Evolutionary conservation across 2,329 filamentous ascomycete genomes (phyloP).

Genomic region (Colletotrichum sp.): DNA sequence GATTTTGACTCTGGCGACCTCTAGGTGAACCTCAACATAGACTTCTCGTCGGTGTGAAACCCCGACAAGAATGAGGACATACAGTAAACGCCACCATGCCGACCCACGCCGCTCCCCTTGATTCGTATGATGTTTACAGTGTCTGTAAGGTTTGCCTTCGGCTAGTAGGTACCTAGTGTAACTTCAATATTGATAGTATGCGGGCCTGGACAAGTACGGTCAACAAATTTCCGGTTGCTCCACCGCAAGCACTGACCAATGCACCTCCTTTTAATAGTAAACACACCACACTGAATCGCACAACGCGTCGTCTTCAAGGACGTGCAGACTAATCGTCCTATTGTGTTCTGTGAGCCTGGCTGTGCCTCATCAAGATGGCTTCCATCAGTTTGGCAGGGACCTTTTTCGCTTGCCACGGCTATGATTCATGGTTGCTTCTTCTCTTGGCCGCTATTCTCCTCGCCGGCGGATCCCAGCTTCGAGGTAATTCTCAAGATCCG

Average conservation of each 20-base stretch:
- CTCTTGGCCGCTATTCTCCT: not conserved
- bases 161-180: not conserved
- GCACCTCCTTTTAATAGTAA: not conserved
- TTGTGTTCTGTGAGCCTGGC: not conserved
- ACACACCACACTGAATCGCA: not conserved
- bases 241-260: not conserved
- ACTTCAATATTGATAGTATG: not conserved
- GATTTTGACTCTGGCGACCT: not conserved
- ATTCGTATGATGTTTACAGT: not conserved
- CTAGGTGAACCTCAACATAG: not conserved
- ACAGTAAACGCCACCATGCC: not conserved
- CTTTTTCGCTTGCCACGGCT: not conserved
- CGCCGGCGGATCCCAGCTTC: not conserved
- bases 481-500: constrained; percentile 23
- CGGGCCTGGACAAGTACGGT: not conserved
- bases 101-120: not conserved
- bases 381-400: not conserved
- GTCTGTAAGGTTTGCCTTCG: not conserved
- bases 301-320: not conserved
- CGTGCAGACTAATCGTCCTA: not conserved
- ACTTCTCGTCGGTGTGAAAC: not conserved
- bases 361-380: not conserved
- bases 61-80: not conserved
- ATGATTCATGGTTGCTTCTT: not conserved
- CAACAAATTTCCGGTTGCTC: not conserved